phyloP scores from a whole-genome alignment of 306 rosid species.

The Inga laurina region DNA sequence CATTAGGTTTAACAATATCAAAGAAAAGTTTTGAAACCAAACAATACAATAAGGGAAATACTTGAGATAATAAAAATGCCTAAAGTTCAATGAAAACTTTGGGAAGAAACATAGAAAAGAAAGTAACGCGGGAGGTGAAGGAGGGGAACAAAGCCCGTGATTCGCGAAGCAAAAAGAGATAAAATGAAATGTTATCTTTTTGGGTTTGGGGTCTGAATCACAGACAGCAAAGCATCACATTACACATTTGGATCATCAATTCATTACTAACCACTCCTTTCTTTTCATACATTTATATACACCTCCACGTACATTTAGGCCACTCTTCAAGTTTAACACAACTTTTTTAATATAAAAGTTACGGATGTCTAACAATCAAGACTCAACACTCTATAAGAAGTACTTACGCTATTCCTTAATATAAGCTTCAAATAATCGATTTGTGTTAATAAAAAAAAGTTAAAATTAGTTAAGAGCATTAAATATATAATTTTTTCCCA shows the following conservation, averaged over 20 bases:
- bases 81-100: slow-evolving; percentile 8
- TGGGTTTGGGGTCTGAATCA: slow-evolving; percentile 44
- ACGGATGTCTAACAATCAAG: not conserved
- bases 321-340: not conserved
- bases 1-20: not conserved
- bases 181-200: slow-evolving; percentile 31
- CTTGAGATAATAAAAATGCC: not conserved
- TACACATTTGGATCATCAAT: not conserved
- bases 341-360: not conserved
- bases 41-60: not conserved
- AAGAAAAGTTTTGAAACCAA: not conserved
- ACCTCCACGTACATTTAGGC: not conserved
- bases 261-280: not conserved
- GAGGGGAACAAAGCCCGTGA: slow-evolving; percentile 73
- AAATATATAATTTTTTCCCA: no score
- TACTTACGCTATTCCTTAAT: no score
- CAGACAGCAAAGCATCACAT: slow-evolving; percentile 57
- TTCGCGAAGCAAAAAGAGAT: slow-evolving; percentile 51
- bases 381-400: not conserved
- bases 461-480: no score
- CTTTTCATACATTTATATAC: not conserved
- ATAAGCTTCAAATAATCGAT: no score
- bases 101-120: slow-evolving; percentile 21
- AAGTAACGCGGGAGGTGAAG: not conserved
- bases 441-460: no score